Evolutionary conservation across 2,329 filamentous ascomycete species (phyloP).

Genomic region (Aspergillus japonicus): DNA sequence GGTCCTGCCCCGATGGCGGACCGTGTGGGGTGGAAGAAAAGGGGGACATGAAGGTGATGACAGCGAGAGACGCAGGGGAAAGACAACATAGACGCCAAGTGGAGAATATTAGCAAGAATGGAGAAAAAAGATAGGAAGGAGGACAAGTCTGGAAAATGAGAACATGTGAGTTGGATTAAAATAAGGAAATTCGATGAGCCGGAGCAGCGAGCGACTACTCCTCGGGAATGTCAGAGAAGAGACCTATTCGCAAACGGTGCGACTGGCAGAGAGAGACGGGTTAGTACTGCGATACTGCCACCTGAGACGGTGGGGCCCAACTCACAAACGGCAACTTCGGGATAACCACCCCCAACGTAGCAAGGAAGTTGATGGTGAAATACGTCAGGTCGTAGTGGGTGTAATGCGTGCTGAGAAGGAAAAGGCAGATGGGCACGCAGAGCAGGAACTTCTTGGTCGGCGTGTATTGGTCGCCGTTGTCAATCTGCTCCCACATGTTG

Average conservation of each 20-base stretch:
- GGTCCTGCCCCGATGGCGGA: neutral
- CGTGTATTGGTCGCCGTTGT: conserved; percentile 97
- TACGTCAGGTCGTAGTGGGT: conserved; percentile 97
- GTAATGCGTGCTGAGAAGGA: conserved; percentile 96
- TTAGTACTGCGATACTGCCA: conserved; percentile 23
- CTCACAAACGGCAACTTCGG: conserved; percentile 93
- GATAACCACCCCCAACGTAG: conserved; percentile 87
- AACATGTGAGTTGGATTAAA: conserved; percentile 1
- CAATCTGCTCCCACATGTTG: conserved; percentile 99
- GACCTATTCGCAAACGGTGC: conserved; percentile 73
- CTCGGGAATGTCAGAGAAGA: conserved; percentile 69
- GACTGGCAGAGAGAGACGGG: conserved; percentile 54
- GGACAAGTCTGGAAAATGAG: neutral
- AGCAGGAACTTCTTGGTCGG: conserved; percentile 98
- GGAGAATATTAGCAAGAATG: conserved; percentile 11
- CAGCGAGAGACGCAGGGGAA: neutral
- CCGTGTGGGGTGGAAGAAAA: neutral
- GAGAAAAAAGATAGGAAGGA: neutral
- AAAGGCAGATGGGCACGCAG: conserved; percentile 88
- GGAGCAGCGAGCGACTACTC: conserved; percentile 44
- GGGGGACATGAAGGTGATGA: neutral
- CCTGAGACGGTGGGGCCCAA: conserved; percentile 24
- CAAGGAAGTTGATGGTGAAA: conserved; percentile 95
- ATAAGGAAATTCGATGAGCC: conserved; percentile 10
- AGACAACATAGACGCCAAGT: conserved; percentile 6